phyloP scores from a whole-genome alignment of 1,284 basidiomycete genomes.

The Puccinia horiana region DNA sequence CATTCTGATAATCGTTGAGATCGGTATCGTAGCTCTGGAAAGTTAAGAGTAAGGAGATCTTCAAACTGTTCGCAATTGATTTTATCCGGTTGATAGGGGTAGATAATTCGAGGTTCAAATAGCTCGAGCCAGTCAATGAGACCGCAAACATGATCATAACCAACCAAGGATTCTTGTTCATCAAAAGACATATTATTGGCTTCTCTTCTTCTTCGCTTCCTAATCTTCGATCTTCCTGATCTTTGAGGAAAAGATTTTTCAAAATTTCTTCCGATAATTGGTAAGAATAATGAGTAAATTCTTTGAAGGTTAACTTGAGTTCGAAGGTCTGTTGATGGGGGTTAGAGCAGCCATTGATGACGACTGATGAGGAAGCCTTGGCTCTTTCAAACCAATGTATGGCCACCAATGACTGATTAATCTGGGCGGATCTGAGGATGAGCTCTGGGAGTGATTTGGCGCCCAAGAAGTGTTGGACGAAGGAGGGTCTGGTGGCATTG shows the following conservation, averaged over 20 bases:
- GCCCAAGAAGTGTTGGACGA: constrained; percentile 22
- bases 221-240: background rate
- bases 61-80: constrained; percentile 50
- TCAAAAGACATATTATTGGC: constrained; percentile 39
- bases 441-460: constrained; percentile 12
- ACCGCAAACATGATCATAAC: constrained; percentile 52
- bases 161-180: constrained; percentile 52
- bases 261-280: constrained; percentile 20
- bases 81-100: constrained; percentile 51
- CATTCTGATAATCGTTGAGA: background rate
- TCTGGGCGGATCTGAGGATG: constrained; percentile 12
- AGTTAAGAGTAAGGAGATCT: constrained; percentile 48
- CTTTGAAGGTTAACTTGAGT: constrained; percentile 10
- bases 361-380: background rate
- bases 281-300: constrained; percentile 29
- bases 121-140: constrained; percentile 51
- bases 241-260: background rate
- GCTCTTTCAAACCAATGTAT: constrained; percentile 30
- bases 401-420: background rate
- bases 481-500: background rate
- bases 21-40: constrained; percentile 47
- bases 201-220: background rate
- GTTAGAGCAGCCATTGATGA: background rate
- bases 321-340: background rate
- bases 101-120: constrained; percentile 53